Evolutionary conservation across 129 eudicot genomes (phyloP).

Genomic region (Escallonia rubra): DNA sequence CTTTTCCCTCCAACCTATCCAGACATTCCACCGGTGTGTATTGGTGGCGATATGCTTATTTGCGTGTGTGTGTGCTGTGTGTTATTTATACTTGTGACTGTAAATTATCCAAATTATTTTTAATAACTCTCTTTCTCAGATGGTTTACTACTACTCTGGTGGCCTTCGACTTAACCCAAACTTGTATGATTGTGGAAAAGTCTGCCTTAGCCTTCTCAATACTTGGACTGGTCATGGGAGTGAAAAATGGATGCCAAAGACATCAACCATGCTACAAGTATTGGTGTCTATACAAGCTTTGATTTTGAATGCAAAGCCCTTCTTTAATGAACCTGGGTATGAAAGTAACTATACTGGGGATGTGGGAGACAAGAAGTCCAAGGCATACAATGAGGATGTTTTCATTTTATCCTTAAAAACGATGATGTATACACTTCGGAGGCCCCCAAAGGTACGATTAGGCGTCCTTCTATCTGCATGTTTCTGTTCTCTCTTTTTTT

Average conservation of each 20-base stretch:
- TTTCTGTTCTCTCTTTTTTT: neutral
- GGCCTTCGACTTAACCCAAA: constrained; percentile 49
- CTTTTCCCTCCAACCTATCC: constrained; percentile 63
- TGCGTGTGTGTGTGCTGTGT: neutral
- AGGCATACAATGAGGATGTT: constrained; percentile 28
- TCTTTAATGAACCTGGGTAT: constrained; percentile 51
- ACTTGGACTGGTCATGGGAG: constrained; percentile 41
- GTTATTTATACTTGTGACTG: neutral
- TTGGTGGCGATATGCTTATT: neutral
- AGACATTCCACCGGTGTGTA: constrained; percentile 54
- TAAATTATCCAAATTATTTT: neutral
- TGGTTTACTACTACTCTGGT: constrained; percentile 21
- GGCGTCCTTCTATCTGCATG: neutral
- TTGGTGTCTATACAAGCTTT: constrained; percentile 46
- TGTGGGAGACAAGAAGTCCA: constrained; percentile 24
- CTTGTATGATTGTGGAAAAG: constrained; percentile 49
- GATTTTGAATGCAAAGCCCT: constrained; percentile 42
- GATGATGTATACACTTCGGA: constrained; percentile 36
- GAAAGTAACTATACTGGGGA: constrained; percentile 3
- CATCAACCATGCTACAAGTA: constrained; percentile 50
- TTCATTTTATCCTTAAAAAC: constrained; percentile 33
- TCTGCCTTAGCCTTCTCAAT: constrained; percentile 54
- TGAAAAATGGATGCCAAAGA: constrained; percentile 40
- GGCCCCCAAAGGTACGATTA: constrained; percentile 45
- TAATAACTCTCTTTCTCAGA: constrained; percentile 5